These are phyloP conservation scores for Sclerotinia minor DNA, from an alignment of 2,329 filamentous ascomycete genomes.

Conservation along the genomic window DNA sequence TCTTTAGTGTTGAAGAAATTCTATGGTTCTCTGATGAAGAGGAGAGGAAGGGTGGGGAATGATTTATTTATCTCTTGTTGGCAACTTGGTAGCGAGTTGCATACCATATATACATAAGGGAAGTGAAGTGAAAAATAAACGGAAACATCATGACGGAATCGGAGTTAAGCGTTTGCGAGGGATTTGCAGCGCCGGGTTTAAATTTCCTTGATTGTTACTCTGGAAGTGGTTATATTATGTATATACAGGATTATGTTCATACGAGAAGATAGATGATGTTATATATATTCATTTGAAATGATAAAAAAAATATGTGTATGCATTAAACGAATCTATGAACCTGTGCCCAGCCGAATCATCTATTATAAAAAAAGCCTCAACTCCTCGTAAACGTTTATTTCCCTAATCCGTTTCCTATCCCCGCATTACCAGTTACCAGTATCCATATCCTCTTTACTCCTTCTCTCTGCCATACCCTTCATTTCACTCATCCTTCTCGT, in stretches of 20 bases:
- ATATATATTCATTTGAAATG: not conserved
- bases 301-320: not conserved
- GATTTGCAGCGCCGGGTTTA: conserved; percentile 10
- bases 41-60: not conserved
- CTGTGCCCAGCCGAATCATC: not conserved
- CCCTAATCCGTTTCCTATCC: not conserved
- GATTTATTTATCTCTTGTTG: not conserved
- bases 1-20: not conserved
- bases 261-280: not conserved
- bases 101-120: not conserved
- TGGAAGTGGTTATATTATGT: not conserved
- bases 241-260: not conserved
- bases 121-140: not conserved
- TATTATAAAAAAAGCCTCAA: not conserved
- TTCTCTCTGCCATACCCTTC: conserved; percentile 30
- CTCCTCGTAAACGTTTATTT: conserved; percentile 4
- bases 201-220: not conserved
- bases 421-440: not conserved
- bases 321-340: conserved; percentile 1
- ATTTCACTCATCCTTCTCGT: conserved; percentile 43
- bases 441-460: conserved; percentile 29
- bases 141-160: not conserved
- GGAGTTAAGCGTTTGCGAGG: conserved; percentile 8
- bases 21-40: not conserved
- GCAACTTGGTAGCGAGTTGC: not conserved